Base-by-base conservation (phyloP, 2,329 filamentous ascomycete species). In the Aspergillus sp. region DNA sequence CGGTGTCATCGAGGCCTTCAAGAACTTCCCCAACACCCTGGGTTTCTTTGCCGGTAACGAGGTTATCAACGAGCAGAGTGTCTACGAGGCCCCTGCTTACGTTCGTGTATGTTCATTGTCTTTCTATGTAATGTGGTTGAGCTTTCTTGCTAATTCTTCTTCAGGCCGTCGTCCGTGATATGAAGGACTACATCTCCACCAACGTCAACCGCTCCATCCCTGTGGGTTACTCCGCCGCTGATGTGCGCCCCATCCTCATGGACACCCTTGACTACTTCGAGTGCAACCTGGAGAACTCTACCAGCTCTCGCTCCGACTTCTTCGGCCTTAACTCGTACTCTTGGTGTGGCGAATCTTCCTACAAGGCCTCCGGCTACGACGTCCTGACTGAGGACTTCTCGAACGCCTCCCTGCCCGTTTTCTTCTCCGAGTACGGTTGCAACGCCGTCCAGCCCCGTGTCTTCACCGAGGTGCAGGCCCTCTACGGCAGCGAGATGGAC, bases 11-110 rank as follows among this genome's bases (percentile, higher is more conserved):
- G 87, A 90, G 73, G 84, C 84, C 5, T 89, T 90, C 81, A 88
- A 88, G 73, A 75, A 80, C 67, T 89, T 86, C 74, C 85, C 86
- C 59, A 89, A 90, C 74, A 83, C 83, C 2, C 78, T 89, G 25
- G 87, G 82, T 41, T 89, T 89, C 80, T 88, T 90, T 72, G 81
- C 85, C 28, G 87, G 85, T 38, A 90, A 90, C 70, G 87, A 89
- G 73, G 84, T 89, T 53, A 88, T 89, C 78, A 88, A 89, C 68
- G 83, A 88, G 69, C 71, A 85, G 10, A 85, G 82, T 51, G 77
- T 79, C 30, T 71, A 82, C 64, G 70, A 76, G 54, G 84, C 83
- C 55, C 86, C 86, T 15, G 80, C 80, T 48, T 87, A 88, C 72
- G 83, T 88, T 63, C 76, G 84, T 58, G 80, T 82, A 71, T 65